These are phyloP conservation scores for Keithomyces neogunnii DNA, from an alignment of 2,329 filamentous ascomycete species.

Conservation along the genomic window DNA sequence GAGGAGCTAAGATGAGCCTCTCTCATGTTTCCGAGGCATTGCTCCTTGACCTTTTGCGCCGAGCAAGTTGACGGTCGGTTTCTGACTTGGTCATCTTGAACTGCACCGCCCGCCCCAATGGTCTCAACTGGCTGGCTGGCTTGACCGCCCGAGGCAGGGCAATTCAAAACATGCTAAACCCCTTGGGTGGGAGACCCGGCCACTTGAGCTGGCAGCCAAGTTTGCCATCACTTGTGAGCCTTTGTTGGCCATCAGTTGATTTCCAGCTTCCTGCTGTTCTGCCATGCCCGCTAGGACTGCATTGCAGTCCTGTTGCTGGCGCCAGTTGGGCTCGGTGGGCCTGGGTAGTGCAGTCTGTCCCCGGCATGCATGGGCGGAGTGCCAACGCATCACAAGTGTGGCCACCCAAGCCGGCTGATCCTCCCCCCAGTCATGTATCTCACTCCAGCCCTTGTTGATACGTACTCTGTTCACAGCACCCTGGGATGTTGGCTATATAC, in stretches of 20 bases:
- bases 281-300: conserved; percentile 9
- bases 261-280: conserved; percentile 3
- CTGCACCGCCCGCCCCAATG: not conserved
- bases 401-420: conserved; percentile 17
- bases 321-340: conserved; percentile 10
- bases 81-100: too few relatives aligned
- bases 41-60: not conserved
- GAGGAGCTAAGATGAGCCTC: too few relatives aligned
- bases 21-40: too few relatives aligned
- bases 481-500: not conserved
- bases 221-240: not conserved
- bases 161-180: too few relatives aligned
- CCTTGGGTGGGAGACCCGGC: too few relatives aligned
- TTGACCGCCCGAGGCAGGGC: too few relatives aligned
- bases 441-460: not conserved
- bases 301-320: conserved; percentile 10
- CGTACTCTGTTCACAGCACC: not conserved
- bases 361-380: conserved; percentile 45
- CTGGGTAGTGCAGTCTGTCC: conserved; percentile 35
- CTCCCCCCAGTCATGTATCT: conserved; percentile 13
- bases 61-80: not conserved
- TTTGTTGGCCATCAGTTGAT: not conserved
- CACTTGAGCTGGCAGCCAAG: too few relatives aligned
- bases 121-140: not conserved
- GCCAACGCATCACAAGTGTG: conserved; percentile 30